phyloP scores from a whole-genome alignment of 2,329 filamentous ascomycete genomes.

The Xylaria sp. region DNA sequence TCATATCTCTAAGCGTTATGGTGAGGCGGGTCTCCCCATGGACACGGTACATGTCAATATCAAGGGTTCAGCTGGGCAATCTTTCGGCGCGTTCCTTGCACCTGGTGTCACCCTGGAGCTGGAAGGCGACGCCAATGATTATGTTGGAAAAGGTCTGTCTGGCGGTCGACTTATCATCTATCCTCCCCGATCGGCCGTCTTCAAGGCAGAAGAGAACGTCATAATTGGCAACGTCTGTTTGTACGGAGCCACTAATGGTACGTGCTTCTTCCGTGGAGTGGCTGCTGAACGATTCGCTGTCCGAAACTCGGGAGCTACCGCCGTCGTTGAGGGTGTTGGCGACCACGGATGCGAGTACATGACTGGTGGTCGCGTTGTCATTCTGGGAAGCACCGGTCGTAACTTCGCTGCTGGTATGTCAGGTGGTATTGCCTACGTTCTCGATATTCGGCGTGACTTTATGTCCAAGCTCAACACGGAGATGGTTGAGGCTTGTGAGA shows the following conservation, averaged over 20 bases:
- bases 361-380: slow-evolving; percentile 89
- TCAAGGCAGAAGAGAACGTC: slow-evolving; percentile 95
- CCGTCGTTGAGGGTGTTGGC: slow-evolving; percentile 95
- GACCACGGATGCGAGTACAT: slow-evolving; percentile 99
- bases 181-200: slow-evolving; percentile 84
- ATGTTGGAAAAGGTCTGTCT: slow-evolving; percentile 93
- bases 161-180: slow-evolving; percentile 93
- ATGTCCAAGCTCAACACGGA: slow-evolving; percentile 92
- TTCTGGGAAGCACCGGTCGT: slow-evolving; percentile 86
- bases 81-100: slow-evolving; percentile 91
- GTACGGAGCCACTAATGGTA: slow-evolving; percentile 89
- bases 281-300: slow-evolving; percentile 96
- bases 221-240: slow-evolving; percentile 93
- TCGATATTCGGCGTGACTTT: slow-evolving; percentile 90
- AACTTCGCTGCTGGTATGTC: slow-evolving; percentile 99
- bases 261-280: slow-evolving; percentile 95
- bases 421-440: slow-evolving; percentile 92
- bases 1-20: slow-evolving; percentile 91
- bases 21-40: slow-evolving; percentile 83
- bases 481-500: slow-evolving; percentile 87
- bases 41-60: slow-evolving; percentile 97
- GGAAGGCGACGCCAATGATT: slow-evolving; percentile 95
- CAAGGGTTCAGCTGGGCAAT: slow-evolving; percentile 94
- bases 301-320: slow-evolving; percentile 91
- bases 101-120: slow-evolving; percentile 93